A percentile compares a stretch with the other conserved stretches of the same genome.
phyloP scores from a whole-genome alignment of 228 moss, liverwort and hornwort genomes.

The Sphagnum magellanicum region DNA sequence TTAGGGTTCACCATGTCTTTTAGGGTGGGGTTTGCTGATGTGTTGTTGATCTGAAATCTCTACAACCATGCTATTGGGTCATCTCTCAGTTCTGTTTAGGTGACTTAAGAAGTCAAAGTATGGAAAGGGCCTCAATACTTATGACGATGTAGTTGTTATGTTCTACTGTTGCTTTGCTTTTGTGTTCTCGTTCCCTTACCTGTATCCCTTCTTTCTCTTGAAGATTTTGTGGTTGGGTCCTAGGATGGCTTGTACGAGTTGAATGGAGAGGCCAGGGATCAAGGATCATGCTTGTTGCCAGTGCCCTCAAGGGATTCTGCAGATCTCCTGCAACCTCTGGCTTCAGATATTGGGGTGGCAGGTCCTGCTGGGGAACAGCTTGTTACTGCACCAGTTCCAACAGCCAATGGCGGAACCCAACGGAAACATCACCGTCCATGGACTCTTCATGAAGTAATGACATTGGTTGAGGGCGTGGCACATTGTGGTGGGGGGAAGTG shows the following conservation, averaged over 20 bases:
- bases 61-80: too few species aligned
- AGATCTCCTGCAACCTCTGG: constrained; percentile 67
- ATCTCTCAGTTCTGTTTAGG: too few species aligned
- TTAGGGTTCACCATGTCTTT: too few species aligned
- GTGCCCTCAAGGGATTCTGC: constrained; percentile 54
- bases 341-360: constrained; percentile 14
- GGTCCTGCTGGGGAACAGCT: constrained; percentile 56
- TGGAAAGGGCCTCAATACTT: too few species aligned
- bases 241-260: constrained; percentile 38
- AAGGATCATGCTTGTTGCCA: constrained; percentile 72
- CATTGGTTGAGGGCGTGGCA: constrained; percentile 91
- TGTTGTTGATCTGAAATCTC: too few species aligned
- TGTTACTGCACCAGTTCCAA: constrained; percentile 76
- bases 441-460: constrained; percentile 95
- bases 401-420: constrained; percentile 90
- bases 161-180: too few species aligned
- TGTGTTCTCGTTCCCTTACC: too few species aligned
- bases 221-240: constrained; percentile 10
- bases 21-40: too few species aligned
- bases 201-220: background rate
- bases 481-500: constrained; percentile 98
- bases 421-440: constrained; percentile 97
- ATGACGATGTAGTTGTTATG: too few species aligned
- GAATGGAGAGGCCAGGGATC: constrained; percentile 68
- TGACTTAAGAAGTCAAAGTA: too few species aligned